These are phyloP conservation scores for Colletotrichum sp. DNA, from an alignment of 2,329 filamentous ascomycete genomes.

Conservation along the genomic window DNA sequence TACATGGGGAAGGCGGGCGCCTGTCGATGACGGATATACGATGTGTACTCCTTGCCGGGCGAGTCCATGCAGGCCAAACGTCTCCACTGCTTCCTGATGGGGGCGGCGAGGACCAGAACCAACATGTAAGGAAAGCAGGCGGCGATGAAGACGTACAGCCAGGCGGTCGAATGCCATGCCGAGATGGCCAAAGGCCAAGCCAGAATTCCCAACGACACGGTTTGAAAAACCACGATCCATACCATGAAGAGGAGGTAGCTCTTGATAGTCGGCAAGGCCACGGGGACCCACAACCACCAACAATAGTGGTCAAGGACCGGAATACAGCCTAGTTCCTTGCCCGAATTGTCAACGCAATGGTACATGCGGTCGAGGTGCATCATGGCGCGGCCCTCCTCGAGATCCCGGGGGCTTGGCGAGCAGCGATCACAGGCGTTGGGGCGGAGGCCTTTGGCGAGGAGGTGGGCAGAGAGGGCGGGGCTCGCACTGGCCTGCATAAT, in stretches of 20 bases:
- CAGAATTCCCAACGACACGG: background rate
- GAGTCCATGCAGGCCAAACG: background rate
- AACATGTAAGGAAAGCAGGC: background rate
- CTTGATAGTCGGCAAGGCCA: background rate
- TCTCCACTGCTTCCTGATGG: background rate
- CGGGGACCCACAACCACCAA: background rate
- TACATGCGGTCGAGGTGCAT: background rate
- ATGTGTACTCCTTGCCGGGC: background rate
- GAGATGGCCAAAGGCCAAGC: background rate
- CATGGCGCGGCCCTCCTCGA: too few species aligned
- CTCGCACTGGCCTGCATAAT: too few species aligned
- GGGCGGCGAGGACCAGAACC: background rate
- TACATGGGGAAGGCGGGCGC: background rate
- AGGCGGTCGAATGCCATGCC: background rate
- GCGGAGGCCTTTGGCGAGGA: too few species aligned
- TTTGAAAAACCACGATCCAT: background rate
- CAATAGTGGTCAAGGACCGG: background rate
- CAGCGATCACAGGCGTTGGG: too few species aligned
- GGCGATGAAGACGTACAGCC: background rate
- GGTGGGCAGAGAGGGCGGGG: too few species aligned
- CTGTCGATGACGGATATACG: background rate
- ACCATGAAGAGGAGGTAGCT: background rate
- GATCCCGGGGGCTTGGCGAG: too few species aligned
- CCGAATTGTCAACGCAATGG: fast-evolving
- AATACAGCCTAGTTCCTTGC: background rate